Conservation (phyloP, 208 protist genomes). For the Naegleria fowleri region DNA sequence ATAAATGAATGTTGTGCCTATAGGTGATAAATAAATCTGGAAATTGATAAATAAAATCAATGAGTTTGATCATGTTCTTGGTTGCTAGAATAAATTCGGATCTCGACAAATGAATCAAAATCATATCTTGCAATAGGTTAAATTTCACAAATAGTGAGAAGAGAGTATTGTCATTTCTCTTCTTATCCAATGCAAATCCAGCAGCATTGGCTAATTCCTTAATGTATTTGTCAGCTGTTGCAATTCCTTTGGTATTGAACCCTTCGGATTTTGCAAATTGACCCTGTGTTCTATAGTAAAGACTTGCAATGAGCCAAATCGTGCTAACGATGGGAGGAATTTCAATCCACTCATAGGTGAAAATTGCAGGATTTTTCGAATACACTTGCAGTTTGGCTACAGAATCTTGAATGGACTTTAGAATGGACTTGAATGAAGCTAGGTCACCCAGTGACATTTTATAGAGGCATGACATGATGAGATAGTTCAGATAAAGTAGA, state of each 20-base stretch:
- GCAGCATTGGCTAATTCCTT: not conserved
- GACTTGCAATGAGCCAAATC: not conserved
- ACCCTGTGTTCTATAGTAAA: not conserved
- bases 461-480: not conserved
- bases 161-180: not conserved
- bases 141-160: not conserved
- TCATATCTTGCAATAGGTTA: not conserved
- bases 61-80: not conserved
- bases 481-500: not conserved
- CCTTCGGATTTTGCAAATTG: not conserved
- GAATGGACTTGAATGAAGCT: not conserved
- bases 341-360: not conserved
- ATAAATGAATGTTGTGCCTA: not conserved
- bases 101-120: not conserved
- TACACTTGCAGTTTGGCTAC: not conserved
- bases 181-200: not conserved
- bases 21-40: not conserved
- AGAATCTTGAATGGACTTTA: not conserved
- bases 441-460: not conserved
- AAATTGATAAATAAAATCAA: not conserved
- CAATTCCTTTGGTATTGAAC: not conserved
- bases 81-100: not conserved
- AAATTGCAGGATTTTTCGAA: not conserved
- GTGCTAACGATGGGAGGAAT: not conserved
- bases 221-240: not conserved